A percentile compares a stretch with the other conserved stretches of the same genome.
Conservation (phyloP, 805 yeast species). For the Starmerella vaccinii region DNA sequence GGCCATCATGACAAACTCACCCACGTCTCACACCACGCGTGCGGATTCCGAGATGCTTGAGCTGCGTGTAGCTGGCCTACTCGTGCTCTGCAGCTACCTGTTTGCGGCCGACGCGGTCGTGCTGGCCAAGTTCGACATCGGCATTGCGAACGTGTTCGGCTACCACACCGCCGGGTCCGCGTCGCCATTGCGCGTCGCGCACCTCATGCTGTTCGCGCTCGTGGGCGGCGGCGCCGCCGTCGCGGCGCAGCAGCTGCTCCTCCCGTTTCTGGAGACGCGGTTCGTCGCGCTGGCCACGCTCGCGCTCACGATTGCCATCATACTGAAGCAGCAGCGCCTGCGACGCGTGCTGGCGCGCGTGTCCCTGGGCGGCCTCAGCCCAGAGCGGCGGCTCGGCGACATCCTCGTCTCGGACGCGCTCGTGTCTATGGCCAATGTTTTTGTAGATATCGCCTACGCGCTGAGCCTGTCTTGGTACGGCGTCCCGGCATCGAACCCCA, state of each 20-base stretch:
- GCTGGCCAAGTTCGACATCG: constrained; percentile 8
- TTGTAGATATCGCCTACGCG: constrained; percentile 57
- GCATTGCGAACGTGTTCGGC: constrained; percentile 13
- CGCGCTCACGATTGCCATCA: constrained; percentile 31
- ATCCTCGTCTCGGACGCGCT: constrained; percentile 74
- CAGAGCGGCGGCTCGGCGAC: constrained; percentile 56
- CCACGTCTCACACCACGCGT: background rate
- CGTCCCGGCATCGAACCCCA: constrained; percentile 9
- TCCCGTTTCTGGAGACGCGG: constrained; percentile 12
- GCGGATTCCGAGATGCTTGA: constrained; percentile 17
- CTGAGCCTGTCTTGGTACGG: constrained; percentile 38
- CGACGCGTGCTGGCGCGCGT: constrained; percentile 39
- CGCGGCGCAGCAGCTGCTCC: background rate
- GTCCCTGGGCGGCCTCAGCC: constrained; percentile 48
- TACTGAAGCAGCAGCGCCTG: constrained; percentile 38
- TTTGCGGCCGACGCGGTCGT: constrained; percentile 10
- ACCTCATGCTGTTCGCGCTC: background rate
- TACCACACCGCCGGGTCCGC: constrained; percentile 3
- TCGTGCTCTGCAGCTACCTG: constrained; percentile 16
- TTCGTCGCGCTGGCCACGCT: constrained; percentile 36
- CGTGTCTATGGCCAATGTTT: constrained; percentile 66
- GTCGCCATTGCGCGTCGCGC: constrained; percentile 9
- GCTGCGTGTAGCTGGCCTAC: constrained; percentile 19
- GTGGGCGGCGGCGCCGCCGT: constrained; percentile 8
- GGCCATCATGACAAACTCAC: background rate